Base-by-base conservation (phyloP, 192 early-diverging fungal species). In the Backusella circina region DNA sequence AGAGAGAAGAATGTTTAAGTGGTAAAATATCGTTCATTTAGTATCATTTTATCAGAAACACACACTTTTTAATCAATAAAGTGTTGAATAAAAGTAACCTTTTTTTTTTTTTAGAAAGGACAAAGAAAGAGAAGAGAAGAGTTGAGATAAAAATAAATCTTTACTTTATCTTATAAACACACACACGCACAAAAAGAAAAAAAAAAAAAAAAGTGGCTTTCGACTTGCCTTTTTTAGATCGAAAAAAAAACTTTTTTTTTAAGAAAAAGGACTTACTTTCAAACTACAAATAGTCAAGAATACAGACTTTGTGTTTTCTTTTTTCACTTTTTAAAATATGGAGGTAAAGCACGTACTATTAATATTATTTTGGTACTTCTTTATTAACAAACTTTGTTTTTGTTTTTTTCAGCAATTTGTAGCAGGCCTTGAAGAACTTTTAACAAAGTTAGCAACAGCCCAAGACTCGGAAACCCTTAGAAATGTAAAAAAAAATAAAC, bases 381-480 rank as follows among this genome's bases (percentile, higher is more conserved):
- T 28, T 61, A 61, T 61, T 61, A 28, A 61, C 26, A 3, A 61
- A 9, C 1, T 61, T 28, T 61, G 9, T 12, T 3, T 61, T 28
- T 61, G 9, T 64, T 0, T 8, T 61, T 28, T 61, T 16, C 57
- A 83, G 82, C 72, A 77, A 74, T 83, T 79, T 73, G 50, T 77
- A 44, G 72, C 78, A 36, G 68, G 75, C 32, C 68, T 83, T n/a
- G 75, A 79, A 61, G 82, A 80, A 30, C 61, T 77, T 26, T 74
- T 83, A 67, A 79, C 75, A 26, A 79, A 80, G 33, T 72, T 79
- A 73, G 78, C 78, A 36, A 57, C 66, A 41, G 82, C 71, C 28
- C 75, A 74, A 65, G 82, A 83, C 67, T 83, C 82, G 50, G 82
- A 83, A 57, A 77, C 76, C 16, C 79, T 83, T 47, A 71, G 82